Evolutionary conservation across 1,284 basidiomycete genomes (phyloP).

Genomic region (Leccinum pachyderme): DNA sequence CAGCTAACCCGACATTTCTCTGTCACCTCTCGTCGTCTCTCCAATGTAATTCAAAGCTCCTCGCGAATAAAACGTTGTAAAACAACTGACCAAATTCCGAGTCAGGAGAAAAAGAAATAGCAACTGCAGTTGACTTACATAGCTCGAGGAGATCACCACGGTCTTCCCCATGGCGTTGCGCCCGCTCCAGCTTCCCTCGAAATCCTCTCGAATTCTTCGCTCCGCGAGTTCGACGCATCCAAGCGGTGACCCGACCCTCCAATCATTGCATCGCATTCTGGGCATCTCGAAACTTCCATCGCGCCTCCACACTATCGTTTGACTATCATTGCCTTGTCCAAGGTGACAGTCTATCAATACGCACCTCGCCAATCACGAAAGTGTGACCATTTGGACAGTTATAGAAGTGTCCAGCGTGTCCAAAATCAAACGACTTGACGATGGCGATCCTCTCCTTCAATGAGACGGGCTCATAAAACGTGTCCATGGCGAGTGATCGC

Average conservation of each 20-base stretch:
- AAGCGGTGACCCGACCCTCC: conserved; percentile 48
- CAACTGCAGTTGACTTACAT: not conserved
- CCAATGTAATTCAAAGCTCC: not conserved
- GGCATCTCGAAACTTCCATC: conserved; percentile 42
- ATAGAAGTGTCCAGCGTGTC: conserved; percentile 47
- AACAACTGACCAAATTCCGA: not conserved
- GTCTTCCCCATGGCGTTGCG: conserved; percentile 11
- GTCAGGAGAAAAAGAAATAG: not conserved
- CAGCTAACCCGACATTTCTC: not conserved
- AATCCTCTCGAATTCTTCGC: conserved; percentile 44
- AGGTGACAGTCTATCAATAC: not conserved
- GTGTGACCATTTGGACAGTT: conserved; percentile 49
- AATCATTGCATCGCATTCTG: conserved; percentile 52
- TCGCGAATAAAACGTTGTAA: not conserved
- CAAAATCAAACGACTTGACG: conserved; percentile 41
- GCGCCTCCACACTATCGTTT: conserved; percentile 53
- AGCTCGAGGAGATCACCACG: conserved; percentile 15
- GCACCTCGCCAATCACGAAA: conserved; percentile 46
- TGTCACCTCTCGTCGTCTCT: not conserved
- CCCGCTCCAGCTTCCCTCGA: conserved; percentile 22
- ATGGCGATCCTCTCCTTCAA: conserved; percentile 43
- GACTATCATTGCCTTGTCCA: not conserved
- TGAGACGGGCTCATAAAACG: conserved; percentile 43
- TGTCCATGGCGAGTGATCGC: conserved; percentile 31
- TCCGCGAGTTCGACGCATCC: conserved; percentile 42